phyloP scores from a whole-genome alignment of 2,329 filamentous ascomycete genomes.

The Aureobasidium sp. region DNA sequence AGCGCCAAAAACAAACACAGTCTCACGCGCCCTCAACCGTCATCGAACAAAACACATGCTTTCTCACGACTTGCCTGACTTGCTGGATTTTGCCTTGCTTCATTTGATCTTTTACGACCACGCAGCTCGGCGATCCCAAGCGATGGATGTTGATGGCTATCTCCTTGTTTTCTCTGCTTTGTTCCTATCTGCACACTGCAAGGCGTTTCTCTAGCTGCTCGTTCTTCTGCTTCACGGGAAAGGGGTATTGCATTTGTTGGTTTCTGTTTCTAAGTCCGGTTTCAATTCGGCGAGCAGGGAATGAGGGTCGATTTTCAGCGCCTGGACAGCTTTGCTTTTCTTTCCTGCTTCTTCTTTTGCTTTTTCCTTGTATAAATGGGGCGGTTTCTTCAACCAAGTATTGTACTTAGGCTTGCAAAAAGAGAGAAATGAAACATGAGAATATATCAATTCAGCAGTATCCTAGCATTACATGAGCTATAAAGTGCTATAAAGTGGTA shows the following conservation, averaged over 20 bases:
- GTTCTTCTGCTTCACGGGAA: no score
- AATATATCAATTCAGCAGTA: not conserved
- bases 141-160: not conserved
- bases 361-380: slow-evolving; percentile 2
- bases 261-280: not conserved
- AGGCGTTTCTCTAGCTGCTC: not conserved
- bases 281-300: not conserved
- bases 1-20: not conserved
- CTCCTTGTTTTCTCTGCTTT: not conserved
- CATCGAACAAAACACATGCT: not conserved
- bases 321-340: not conserved
- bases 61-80: not conserved
- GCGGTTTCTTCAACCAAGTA: not conserved
- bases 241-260: not conserved
- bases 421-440: not conserved
- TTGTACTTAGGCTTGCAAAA: not conserved
- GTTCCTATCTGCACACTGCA: not conserved
- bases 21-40: not conserved
- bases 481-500: not conserved
- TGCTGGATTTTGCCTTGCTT: not conserved
- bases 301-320: not conserved
- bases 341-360: not conserved
- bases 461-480: not conserved
- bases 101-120: not conserved
- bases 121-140: not conserved